Evolutionary conservation across 2,329 filamentous ascomycete genomes (phyloP).

Genomic region (Cordyceps fumosorosea): DNA sequence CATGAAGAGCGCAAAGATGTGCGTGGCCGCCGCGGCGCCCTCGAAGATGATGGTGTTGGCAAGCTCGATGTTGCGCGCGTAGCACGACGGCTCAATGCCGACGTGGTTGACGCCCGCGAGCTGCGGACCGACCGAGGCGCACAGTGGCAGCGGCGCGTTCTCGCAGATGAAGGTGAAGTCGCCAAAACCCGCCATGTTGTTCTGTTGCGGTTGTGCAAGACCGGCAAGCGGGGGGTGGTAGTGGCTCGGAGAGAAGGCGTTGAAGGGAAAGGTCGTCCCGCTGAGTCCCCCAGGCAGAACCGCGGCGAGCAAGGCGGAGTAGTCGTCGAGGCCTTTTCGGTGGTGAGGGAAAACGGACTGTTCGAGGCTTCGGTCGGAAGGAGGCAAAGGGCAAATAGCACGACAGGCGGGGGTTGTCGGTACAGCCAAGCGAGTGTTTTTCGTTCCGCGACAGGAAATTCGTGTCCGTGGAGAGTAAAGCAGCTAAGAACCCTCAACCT

Average conservation of each 20-base stretch:
- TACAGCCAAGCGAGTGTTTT: too few relatives aligned
- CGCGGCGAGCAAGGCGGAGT: too few relatives aligned
- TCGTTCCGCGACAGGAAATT: too few relatives aligned
- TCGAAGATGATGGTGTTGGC: slow-evolving; percentile 99
- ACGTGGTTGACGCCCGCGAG: slow-evolving; percentile 59
- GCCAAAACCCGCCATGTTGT: slow-evolving; percentile 73
- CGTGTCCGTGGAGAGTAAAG: too few relatives aligned
- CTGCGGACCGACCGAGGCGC: slow-evolving; percentile 73
- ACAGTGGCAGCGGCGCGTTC: slow-evolving; percentile 79
- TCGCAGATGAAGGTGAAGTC: slow-evolving; percentile 84
- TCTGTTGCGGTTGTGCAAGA: not conserved
- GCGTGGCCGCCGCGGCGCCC: slow-evolving; percentile 82
- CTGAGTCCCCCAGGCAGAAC: too few relatives aligned
- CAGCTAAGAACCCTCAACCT: too few relatives aligned
- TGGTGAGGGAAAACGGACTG: too few relatives aligned
- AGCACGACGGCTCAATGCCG: slow-evolving; percentile 85
- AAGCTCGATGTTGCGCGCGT: slow-evolving; percentile 88
- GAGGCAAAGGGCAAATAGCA: too few relatives aligned
- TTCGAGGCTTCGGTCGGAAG: too few relatives aligned
- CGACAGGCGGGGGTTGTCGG: too few relatives aligned
- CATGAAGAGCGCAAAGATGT: slow-evolving; percentile 87
- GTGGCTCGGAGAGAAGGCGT: not conserved
- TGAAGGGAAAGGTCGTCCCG: too few relatives aligned
- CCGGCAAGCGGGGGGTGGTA: not conserved
- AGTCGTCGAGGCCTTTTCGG: too few relatives aligned